Evolutionary conservation across 176 grass and related monocot genomes (phyloP).

Genomic region (Zoysia pacifica): DNA sequence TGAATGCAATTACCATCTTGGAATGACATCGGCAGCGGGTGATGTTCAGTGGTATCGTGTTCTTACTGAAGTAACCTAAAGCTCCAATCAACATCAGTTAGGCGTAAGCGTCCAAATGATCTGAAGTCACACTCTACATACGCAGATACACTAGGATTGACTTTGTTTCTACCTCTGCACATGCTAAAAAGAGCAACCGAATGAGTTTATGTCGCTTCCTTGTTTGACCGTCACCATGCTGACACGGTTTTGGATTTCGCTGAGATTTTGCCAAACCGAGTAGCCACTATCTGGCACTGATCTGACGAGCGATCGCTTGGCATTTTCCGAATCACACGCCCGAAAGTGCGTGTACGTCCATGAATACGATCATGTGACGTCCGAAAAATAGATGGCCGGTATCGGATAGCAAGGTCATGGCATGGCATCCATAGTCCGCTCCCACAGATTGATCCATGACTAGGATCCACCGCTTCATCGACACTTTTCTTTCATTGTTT

Average conservation of each 20-base stretch:
- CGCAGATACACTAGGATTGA: too few relatives aligned
- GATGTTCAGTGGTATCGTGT: too few relatives aligned
- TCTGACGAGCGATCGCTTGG: background rate
- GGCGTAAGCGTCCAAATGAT: too few relatives aligned
- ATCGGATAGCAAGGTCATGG: background rate
- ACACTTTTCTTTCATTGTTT: too few relatives aligned
- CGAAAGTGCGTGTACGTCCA: background rate
- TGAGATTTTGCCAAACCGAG: background rate
- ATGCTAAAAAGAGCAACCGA: constrained; percentile 6
- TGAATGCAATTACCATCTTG: too few relatives aligned
- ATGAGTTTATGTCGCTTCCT: background rate
- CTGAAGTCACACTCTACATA: too few relatives aligned
- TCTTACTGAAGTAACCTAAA: too few relatives aligned
- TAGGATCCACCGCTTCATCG: too few relatives aligned
- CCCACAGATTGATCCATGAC: too few relatives aligned
- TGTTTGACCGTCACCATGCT: background rate
- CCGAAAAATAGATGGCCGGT: background rate
- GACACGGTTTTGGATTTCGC: background rate
- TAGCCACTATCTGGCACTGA: background rate
- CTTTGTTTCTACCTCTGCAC: too few relatives aligned
- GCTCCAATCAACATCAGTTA: background rate
- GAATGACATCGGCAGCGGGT: too few relatives aligned
- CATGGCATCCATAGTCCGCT: too few relatives aligned
- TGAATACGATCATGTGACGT: background rate
- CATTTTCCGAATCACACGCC: background rate